Conservation (phyloP, 1,284 basidiomycete genomes). For the Sporisorium iseilematis-ciliati region DNA sequence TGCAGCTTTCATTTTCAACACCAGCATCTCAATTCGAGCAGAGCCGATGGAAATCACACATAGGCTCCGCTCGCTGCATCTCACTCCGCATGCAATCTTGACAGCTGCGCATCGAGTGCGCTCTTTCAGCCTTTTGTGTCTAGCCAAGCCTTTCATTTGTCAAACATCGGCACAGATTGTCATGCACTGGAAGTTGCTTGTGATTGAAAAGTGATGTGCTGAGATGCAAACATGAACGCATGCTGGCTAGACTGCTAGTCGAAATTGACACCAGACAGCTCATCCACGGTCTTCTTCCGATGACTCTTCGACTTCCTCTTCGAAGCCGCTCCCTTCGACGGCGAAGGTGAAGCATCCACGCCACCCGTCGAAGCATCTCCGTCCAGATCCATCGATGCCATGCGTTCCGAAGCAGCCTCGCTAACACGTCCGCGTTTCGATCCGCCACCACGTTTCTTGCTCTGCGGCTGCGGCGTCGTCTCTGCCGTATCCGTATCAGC, state of each 20-base stretch:
- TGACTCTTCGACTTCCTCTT: conserved; percentile 55
- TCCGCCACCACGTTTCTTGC: conserved; percentile 27
- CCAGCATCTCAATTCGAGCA: no score
- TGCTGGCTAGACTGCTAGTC: conserved; percentile 3
- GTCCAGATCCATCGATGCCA: conserved; percentile 43
- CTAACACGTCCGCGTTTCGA: conserved; percentile 32
- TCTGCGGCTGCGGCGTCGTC: conserved; percentile 44
- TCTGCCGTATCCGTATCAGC: conserved; percentile 52
- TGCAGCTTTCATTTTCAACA: no score
- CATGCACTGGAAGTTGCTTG: background rate
- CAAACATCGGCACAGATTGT: no score
- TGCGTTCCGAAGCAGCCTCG: conserved; percentile 39
- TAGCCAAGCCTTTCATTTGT: no score
- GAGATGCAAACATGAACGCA: background rate
- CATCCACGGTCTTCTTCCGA: conserved; percentile 54
- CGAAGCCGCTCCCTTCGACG: conserved; percentile 14
- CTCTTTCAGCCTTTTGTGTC: no score
- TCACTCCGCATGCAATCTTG: no score
- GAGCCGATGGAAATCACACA: no score
- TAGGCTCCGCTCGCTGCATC: no score
- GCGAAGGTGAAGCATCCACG: conserved; percentile 16
- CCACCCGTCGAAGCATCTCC: conserved; percentile 25
- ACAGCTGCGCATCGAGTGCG: no score
- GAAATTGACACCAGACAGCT: conserved; percentile 43
- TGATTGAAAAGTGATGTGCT: background rate